A percentile compares a stretch with the other conserved stretches of the same genome.
Evolutionary conservation across 2,329 filamentous ascomycete genomes (phyloP).

Genomic region (Fonsecaea multimorphosa): DNA sequence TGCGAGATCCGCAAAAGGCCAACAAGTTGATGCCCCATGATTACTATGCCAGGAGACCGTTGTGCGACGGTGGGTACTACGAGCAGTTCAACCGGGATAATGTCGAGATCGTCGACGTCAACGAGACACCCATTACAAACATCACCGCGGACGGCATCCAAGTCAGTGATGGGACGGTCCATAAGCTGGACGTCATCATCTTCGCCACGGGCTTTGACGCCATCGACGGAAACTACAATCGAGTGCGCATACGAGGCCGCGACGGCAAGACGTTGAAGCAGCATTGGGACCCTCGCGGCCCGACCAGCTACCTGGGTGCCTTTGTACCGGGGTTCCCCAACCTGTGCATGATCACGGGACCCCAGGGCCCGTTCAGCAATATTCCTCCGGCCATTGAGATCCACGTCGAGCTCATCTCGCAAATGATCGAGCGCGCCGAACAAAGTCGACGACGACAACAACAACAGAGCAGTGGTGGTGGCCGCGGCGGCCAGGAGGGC

Average conservation of each 20-base stretch:
- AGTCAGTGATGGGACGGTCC: conserved; percentile 46
- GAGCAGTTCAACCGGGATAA: conserved; percentile 56
- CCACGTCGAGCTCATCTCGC: conserved; percentile 59
- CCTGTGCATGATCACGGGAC: conserved; percentile 60
- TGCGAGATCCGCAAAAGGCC: conserved; percentile 56
- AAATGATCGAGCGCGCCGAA: conserved; percentile 56
- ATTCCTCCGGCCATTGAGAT: conserved; percentile 61
- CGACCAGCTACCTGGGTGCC: conserved; percentile 50
- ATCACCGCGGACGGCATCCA: conserved; percentile 51
- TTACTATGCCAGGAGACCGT: conserved; percentile 25
- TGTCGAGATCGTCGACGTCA: conserved; percentile 55
- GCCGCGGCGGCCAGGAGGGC: not conserved
- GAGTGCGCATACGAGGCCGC: conserved; percentile 42
- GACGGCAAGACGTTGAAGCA: conserved; percentile 42
- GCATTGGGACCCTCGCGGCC: conserved; percentile 41
- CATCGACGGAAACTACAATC: conserved; percentile 46
- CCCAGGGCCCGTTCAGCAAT: conserved; percentile 63
- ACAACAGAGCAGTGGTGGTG: no score
- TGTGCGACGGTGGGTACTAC: conserved; percentile 43
- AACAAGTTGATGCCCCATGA: conserved; percentile 23
- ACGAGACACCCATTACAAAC: conserved; percentile 49
- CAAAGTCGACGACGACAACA: conserved; percentile 42
- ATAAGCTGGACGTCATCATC: conserved; percentile 50
- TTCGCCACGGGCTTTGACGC: conserved; percentile 41
- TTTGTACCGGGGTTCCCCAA: conserved; percentile 53